Percentiles rank a stretch among this genome's conserved stretches.
These are phyloP conservation scores for Spizellomyces punctatus DNA, from an alignment of 192 early-diverging fungal genomes.

Conservation along the genomic window DNA sequence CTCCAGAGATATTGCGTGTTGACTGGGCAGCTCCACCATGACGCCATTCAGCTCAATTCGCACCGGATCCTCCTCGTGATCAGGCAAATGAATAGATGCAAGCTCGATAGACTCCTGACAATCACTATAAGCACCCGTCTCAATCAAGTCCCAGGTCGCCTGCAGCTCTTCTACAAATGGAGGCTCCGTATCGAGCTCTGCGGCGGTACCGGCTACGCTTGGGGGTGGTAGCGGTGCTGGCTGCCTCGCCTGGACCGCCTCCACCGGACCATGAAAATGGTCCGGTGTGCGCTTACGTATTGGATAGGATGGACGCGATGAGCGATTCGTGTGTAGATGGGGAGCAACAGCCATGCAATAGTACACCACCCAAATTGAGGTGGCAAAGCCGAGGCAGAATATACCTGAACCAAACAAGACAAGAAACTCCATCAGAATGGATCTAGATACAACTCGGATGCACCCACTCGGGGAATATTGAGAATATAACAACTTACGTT, in stretches of 20 bases:
- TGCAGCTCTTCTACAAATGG: constrained; percentile 1
- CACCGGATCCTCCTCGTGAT: not conserved
- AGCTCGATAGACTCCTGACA: no score
- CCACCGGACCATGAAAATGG: not conserved
- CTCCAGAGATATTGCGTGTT: constrained; percentile 5
- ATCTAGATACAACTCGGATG: no score
- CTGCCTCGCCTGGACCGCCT: not conserved
- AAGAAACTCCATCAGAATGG: no score
- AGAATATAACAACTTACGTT: no score
- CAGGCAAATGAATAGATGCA: not conserved
- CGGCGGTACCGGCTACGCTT: constrained; percentile 6
- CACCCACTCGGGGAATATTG: no score
- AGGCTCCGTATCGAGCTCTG: constrained; percentile 1
- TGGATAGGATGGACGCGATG: not conserved
- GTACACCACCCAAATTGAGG: no score
- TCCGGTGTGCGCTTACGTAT: not conserved
- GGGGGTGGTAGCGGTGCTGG: not conserved
- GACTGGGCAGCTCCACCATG: not conserved
- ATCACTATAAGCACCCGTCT: constrained; percentile 1
- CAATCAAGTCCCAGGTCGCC: constrained; percentile 17
- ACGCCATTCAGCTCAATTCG: constrained; percentile 12
- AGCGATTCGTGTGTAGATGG: not conserved
- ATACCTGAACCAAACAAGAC: no score
- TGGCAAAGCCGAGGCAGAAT: no score
- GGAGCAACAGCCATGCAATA: not conserved